These are phyloP conservation scores for Poa pratensis DNA, from an alignment of 176 grass and related monocot genomes.

Conservation along the genomic window DNA sequence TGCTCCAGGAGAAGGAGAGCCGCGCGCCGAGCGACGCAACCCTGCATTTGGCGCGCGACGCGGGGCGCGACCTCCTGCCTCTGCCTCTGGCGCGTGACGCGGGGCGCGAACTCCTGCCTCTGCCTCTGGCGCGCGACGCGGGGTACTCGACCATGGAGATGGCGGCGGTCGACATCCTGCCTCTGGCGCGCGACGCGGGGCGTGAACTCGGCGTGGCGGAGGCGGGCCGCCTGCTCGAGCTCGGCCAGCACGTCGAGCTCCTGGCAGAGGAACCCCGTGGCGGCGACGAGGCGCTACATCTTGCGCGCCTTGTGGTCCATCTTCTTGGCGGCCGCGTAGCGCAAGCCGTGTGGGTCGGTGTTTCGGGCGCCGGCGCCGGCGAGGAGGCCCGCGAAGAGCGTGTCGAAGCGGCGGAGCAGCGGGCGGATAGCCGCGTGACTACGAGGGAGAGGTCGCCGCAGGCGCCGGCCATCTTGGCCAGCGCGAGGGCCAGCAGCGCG, in stretches of 20 bases:
- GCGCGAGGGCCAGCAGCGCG: conserved; percentile 57
- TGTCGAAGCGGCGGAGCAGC: conserved; percentile 65
- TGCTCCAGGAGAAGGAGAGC: too few species aligned
- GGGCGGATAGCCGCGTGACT: conserved; percentile 38
- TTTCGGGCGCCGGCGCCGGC: conserved; percentile 1
- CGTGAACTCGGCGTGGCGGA: conserved; percentile 25
- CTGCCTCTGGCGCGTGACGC: too few species aligned
- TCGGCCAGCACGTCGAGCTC: conserved; percentile 81
- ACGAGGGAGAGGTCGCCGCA: conserved; percentile 41
- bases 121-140: too few species aligned
- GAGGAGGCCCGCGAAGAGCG: conserved; percentile 56
- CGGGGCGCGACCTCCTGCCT: too few species aligned
- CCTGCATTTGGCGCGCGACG: too few species aligned
- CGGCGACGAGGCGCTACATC: conserved; percentile 69
- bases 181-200: conserved; percentile 60
- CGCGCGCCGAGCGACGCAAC: too few species aligned
- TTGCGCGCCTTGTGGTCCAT: conserved; percentile 84
- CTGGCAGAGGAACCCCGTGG: conserved; percentile 55
- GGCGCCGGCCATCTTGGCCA: conserved; percentile 54
- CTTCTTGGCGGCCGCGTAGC: conserved; percentile 55
- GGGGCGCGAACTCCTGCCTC: too few species aligned
- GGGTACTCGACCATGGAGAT: too few species aligned
- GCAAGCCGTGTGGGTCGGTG: conserved; percentile 54
- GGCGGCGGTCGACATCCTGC: conserved; percentile 70
- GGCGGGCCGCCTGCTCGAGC: conserved; percentile 63